Conservation (phyloP, 2,329 filamentous ascomycete genomes). For the Scedosporium boydii region DNA sequence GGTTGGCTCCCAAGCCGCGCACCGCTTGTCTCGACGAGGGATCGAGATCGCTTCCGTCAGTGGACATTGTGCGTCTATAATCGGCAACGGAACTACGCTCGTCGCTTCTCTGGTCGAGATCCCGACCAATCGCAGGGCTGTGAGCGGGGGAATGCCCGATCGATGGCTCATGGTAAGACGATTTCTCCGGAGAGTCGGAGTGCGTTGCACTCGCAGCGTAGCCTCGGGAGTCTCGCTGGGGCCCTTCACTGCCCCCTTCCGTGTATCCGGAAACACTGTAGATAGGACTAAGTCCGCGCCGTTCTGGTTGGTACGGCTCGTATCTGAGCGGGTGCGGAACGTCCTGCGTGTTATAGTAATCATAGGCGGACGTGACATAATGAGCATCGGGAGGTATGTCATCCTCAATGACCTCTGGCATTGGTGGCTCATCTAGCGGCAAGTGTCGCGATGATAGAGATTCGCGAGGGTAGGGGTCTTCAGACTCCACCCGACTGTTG, state of each 20-base stretch:
- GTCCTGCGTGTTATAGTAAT: constrained; percentile 50
- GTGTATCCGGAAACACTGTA: constrained; percentile 86
- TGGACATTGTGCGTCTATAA: constrained; percentile 40
- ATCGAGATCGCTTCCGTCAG: constrained; percentile 47
- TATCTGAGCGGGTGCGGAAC: constrained; percentile 56
- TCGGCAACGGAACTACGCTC: constrained; percentile 46
- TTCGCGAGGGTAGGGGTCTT: neutral
- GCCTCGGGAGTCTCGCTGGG: constrained; percentile 41
- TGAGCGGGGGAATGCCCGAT: constrained; percentile 38
- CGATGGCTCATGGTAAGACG: constrained; percentile 32
- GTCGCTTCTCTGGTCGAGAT: constrained; percentile 34
- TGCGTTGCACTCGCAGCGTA: constrained; percentile 41
- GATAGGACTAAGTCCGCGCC: constrained; percentile 74
- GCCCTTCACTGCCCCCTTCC: constrained; percentile 43
- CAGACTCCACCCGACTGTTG: constrained; percentile 23
- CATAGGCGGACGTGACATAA: constrained; percentile 30
- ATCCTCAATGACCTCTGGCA: constrained; percentile 5
- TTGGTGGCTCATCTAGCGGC: constrained; percentile 9
- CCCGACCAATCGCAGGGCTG: constrained; percentile 36
- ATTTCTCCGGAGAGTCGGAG: constrained; percentile 53
- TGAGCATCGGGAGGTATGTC: constrained; percentile 30
- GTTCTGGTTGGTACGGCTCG: constrained; percentile 58
- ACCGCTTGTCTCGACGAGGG: constrained; percentile 61
- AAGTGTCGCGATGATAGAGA: neutral
- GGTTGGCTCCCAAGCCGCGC: constrained; percentile 60